These are phyloP conservation scores for Thymus mandschuricus DNA, from an alignment of 257 asterid species.

Conservation along the genomic window DNA sequence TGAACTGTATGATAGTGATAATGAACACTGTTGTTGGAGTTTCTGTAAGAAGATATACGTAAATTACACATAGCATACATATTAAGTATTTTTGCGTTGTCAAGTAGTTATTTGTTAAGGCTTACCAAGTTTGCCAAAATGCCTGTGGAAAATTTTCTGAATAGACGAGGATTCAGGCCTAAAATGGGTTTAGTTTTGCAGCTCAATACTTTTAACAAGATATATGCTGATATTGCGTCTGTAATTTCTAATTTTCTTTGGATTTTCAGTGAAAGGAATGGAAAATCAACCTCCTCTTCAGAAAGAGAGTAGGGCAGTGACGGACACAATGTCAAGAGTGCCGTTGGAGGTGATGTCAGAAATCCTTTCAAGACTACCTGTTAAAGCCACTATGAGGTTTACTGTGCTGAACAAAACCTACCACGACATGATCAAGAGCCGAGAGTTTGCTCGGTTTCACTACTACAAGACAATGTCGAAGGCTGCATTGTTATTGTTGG, in stretches of 20 bases:
- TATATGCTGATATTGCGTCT: neutral
- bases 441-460: slow-evolving; percentile 29
- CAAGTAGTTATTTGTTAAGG: neutral
- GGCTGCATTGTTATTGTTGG: no score
- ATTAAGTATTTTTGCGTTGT: neutral
- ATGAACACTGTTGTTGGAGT: neutral
- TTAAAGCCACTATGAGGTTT: neutral
- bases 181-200: neutral
- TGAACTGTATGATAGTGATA: no score
- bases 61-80: neutral
- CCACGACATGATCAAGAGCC: neutral
- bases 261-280: no score
- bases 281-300: no score
- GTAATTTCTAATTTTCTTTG: neutral
- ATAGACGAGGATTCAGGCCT: neutral
- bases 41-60: neutral
- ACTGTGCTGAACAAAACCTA: no score
- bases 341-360: no score
- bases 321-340: no score
- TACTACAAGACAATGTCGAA: no score
- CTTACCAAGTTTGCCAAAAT: neutral
- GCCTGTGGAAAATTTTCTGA: neutral
- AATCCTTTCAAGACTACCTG: neutral
- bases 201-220: no score
- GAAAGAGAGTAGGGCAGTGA: no score